Evolutionary conservation across 2,329 filamentous ascomycete species (phyloP).

Genomic region (Leptographium radiaticola): DNA sequence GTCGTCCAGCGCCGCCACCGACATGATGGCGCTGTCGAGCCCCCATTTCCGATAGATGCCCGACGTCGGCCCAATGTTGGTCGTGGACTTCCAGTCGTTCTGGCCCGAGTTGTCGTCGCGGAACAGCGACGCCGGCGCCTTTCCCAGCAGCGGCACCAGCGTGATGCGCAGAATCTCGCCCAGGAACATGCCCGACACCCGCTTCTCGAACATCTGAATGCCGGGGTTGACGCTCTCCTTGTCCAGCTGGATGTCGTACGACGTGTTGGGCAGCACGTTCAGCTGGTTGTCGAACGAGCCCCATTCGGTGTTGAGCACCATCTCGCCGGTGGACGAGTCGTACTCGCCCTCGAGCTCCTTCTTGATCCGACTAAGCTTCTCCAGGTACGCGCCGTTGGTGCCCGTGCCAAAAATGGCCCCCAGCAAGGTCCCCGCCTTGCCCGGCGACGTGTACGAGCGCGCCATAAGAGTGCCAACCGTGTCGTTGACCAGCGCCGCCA

Average conservation of each 20-base stretch:
- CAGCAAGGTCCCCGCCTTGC: conserved; percentile 75
- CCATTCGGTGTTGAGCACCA: conserved; percentile 99
- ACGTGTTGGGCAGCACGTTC: conserved; percentile 72
- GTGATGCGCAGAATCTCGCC: conserved; percentile 81
- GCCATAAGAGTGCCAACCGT: conserved; percentile 97
- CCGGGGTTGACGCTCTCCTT: conserved; percentile 76
- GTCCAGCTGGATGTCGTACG: conserved; percentile 72
- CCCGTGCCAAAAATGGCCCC: conserved; percentile 96
- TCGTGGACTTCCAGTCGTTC: conserved; percentile 59
- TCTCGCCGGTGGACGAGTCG: conserved; percentile 72
- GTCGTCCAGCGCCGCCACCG: conserved; percentile 70
- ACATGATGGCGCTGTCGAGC: conserved; percentile 82
- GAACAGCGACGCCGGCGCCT: conserved; percentile 58
- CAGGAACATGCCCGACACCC: conserved; percentile 94
- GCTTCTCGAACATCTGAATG: conserved; percentile 98
- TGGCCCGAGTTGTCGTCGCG: conserved; percentile 58
- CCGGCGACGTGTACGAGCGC: conserved; percentile 83
- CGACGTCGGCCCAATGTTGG: conserved; percentile 50
- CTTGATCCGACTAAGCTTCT: conserved; percentile 75
- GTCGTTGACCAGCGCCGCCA: conserved; percentile 94
- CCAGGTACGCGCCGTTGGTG: conserved; percentile 94
- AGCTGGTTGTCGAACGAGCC: conserved; percentile 94
- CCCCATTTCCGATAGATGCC: conserved; percentile 72
- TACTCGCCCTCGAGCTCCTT: conserved; percentile 62
- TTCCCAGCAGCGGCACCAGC: conserved; percentile 58